These are phyloP conservation scores for Cladophialophora bantiana DNA, from an alignment of 2,329 filamentous ascomycete species.

Conservation along the genomic window DNA sequence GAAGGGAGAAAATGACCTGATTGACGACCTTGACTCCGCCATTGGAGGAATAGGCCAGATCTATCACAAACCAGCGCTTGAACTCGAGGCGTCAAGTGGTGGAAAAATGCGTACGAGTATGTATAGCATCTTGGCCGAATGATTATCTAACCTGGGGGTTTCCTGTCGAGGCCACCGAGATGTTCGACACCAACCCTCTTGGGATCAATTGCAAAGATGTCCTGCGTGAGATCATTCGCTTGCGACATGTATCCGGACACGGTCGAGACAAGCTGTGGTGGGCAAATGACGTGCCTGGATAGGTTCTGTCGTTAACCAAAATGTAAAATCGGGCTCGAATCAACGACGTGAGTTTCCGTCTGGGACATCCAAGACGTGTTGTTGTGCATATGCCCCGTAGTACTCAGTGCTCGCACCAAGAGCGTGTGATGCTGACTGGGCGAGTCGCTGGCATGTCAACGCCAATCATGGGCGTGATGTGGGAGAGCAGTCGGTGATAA, in stretches of 20 bases:
- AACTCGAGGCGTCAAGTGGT: conserved; percentile 15
- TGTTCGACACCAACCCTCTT: conserved; percentile 18
- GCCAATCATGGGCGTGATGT: conserved; percentile 38
- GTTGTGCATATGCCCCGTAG: conserved; percentile 20
- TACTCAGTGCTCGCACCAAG: neutral
- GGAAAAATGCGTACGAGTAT: conserved; percentile 19
- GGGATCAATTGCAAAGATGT: conserved; percentile 16
- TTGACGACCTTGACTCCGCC: conserved; percentile 16
- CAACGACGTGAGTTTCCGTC: conserved; percentile 19
- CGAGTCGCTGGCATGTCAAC: conserved; percentile 35
- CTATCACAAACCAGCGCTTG: conserved; percentile 32
- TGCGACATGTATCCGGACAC: conserved; percentile 27
- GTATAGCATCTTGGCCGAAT: conserved; percentile 19
- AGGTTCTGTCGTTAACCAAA: conserved; percentile 27
- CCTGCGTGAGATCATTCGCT: conserved; percentile 29
- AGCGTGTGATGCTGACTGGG: conserved; percentile 33
- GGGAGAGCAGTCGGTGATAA: conserved; percentile 32
- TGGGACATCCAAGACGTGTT: neutral
- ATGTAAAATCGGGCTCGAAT: conserved; percentile 26
- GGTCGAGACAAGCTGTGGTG: conserved; percentile 11
- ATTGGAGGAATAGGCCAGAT: conserved; percentile 22
- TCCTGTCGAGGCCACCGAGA: neutral
- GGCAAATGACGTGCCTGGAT: conserved; percentile 26
- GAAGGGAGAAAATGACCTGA: conserved; percentile 14
- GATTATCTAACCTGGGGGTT: neutral